phyloP scores from a whole-genome alignment of 495 filamentous ascomycete species.

The Penicillium fimorum region DNA sequence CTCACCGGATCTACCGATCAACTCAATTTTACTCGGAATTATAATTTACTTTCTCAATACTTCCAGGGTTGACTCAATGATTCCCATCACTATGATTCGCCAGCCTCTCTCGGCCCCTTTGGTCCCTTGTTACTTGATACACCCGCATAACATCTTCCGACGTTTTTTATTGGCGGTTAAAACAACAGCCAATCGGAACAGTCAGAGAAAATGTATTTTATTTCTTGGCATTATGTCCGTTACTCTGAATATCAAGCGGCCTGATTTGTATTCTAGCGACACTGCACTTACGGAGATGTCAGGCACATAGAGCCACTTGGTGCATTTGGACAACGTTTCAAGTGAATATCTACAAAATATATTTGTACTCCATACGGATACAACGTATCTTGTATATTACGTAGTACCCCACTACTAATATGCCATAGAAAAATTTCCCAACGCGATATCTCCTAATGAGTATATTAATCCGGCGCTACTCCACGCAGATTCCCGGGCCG shows the following conservation, averaged over 20 bases:
- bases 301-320: background rate
- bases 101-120: background rate
- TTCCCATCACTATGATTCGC: background rate
- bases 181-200: conserved; percentile 3
- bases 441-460: background rate
- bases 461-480: background rate
- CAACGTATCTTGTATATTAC: background rate
- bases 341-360: background rate
- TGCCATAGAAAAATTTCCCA: background rate
- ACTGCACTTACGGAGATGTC: background rate
- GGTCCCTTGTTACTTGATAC: background rate
- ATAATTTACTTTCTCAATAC: background rate
- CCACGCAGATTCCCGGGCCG: background rate
- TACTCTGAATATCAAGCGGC: background rate
- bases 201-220: background rate
- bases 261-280: background rate
- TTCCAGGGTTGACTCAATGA: background rate
- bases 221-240: background rate
- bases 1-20: background rate
- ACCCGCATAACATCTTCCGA: conserved; percentile 3
- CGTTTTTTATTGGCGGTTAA: background rate
- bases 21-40: background rate
- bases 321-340: background rate
- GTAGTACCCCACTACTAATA: background rate
- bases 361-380: background rate